Evolutionary conservation across 1,284 basidiomycete genomes (phyloP).

Genomic region (Trametes sp.): DNA sequence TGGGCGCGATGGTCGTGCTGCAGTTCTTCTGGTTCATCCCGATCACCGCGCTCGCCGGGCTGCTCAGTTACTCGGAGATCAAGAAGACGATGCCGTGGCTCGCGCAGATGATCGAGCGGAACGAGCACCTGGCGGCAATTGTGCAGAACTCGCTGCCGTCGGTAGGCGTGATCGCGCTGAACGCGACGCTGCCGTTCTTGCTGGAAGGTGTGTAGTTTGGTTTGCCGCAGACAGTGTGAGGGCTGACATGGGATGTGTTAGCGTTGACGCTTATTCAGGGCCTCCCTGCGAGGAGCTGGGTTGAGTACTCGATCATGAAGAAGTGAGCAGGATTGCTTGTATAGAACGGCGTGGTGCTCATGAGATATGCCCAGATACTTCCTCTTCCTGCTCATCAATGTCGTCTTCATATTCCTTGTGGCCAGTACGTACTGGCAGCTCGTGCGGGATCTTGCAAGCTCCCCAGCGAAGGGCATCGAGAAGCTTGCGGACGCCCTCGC

Average conservation of each 20-base stretch:
- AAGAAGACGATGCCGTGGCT: constrained; percentile 90
- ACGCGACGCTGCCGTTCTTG: constrained; percentile 89
- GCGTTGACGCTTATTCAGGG: constrained; percentile 91
- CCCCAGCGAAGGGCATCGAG: constrained; percentile 88
- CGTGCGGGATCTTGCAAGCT: constrained; percentile 86
- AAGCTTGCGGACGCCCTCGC: constrained; percentile 86
- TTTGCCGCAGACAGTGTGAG: constrained; percentile 4
- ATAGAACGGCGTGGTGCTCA: not conserved
- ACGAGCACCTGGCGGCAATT: constrained; percentile 82
- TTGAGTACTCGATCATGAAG: constrained; percentile 92
- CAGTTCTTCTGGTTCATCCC: constrained; percentile 91
- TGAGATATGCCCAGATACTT: constrained; percentile 72
- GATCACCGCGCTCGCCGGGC: constrained; percentile 82
- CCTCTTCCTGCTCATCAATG: constrained; percentile 92
- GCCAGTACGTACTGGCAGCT: constrained; percentile 92
- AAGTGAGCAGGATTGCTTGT: constrained; percentile 65
- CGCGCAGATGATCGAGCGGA: constrained; percentile 77
- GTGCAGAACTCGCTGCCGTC: constrained; percentile 95
- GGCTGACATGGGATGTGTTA: constrained; percentile 39
- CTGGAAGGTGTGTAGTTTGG: constrained; percentile 74
- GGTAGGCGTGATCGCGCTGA: constrained; percentile 89
- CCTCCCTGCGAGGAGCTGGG: constrained; percentile 86
- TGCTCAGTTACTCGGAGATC: constrained; percentile 93
- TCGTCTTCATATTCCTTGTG: constrained; percentile 95
- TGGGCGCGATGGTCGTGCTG: constrained; percentile 67